Evolutionary conservation across 1,284 basidiomycete genomes (phyloP), one percentile per base, ranked within the genome.

Genomic region (Melanopsichium pennsylvanicum): DNA sequence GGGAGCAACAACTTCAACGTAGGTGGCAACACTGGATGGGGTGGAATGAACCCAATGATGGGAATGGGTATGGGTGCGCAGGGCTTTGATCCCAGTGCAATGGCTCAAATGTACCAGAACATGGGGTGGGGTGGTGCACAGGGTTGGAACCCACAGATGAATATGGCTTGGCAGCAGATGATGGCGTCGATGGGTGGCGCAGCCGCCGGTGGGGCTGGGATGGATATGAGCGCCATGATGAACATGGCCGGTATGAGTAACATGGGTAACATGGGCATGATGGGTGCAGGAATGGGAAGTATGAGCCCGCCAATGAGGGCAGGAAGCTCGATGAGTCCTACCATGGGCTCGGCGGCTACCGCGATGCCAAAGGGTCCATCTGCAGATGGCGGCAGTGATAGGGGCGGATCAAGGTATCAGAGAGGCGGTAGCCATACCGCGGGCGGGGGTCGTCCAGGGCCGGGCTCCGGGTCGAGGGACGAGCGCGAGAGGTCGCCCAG

Each of bases 31-130:
- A 52, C 37, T n/a, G 23, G 33, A 2, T 52, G 58, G 58, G 38
- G 19, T 23, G 70, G 84, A 82, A 83, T 83, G 79, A 83, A 83
- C 80, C 79, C 82, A 7, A 85, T 84, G 26, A 89, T 90, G 85
- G 89, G 90, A 85, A 75, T 74, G 76, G 64, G 59, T 44, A 13
- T 33, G 45, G 9, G 51, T 15, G 48, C 38, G 0, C 63, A 40
- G 3, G 63, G 55, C 2, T 85, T 85, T 57, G 84, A 85, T 67
- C 82, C 83, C 3, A 77, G 81, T 36, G 84, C 84, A 10, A 84
- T 86, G 84, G 82, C 83, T 11, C 82, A 83, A 78, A 84, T 85
- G 82, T 85, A 85, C 70, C 82, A 84, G 77, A 84, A 83, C 59
- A 84, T 85, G 83, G 83, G 84, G 72, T 84, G 75, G 74, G 69